Base-by-base conservation (phyloP, 139 green algal genomes). In the Trebouxia sp. region DNA sequence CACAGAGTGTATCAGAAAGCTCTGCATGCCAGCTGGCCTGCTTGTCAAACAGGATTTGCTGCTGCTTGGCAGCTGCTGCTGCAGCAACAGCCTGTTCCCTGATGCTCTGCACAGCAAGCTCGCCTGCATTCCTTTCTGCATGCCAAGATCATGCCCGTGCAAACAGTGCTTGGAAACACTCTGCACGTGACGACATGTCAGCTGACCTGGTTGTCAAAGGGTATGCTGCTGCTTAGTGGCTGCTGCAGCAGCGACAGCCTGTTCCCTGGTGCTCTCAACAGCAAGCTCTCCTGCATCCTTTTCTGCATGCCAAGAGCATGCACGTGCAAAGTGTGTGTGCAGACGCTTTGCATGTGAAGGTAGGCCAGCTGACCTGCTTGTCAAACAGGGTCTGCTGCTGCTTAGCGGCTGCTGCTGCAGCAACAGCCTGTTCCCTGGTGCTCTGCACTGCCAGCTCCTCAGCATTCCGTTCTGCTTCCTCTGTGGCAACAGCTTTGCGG, bases 401-500 rank as follows among this genome's bases (percentile, higher is more conserved):
- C 7, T 74, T 24, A 41, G 67, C 67, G 12, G 79, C 79, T 35
- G 66, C 79, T n/a, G 47, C 38, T 32, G 35, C 39, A 43, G 50
- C 72, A 30, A 76, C 30, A n/a, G 78, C 65, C 12, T 66, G 65
- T 24, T 39, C 55, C 38, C 74, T 43, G 41, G 12, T 69, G 1
- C 47, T 30, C 38, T 79, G 39, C 8, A 74, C 38, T 22, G 28
- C 28, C n/a, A 28, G 38, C 80, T 67, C 55, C 26, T 62, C 67
- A 5, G 32, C 62, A 17, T 85, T n/a, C 17, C 32, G 39, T 51
- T 82, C 75, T 15, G 76, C 76, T 15, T 47, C 45, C 9, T 81
- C 74, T 28, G 65, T 43, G 6, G 75, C 82, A 48, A 85, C 50
- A 35, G 82, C 76, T 50, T 42, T 50, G 75, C 66, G 32, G 35